Percentiles rank a stretch among this genome's conserved stretches.
phyloP scores from a whole-genome alignment of 1,284 basidiomycete species.

The Meripilus lineatus region DNA sequence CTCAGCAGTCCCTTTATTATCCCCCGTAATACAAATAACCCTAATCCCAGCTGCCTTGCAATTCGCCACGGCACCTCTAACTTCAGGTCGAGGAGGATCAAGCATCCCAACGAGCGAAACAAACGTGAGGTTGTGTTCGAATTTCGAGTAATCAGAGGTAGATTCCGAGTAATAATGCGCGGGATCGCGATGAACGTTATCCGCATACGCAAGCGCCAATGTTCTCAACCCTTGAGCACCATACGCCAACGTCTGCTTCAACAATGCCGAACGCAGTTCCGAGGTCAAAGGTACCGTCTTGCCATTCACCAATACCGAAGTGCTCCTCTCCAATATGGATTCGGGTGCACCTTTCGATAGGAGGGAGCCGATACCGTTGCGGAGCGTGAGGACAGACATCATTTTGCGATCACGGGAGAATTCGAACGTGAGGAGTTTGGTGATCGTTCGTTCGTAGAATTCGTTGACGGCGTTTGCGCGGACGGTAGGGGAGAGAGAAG shows the following conservation, averaged over 20 bases:
- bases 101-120: constrained; percentile 97
- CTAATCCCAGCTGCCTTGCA: constrained; percentile 93
- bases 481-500: constrained; percentile 48
- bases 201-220: constrained; percentile 86
- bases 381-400: constrained; percentile 83
- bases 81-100: constrained; percentile 96
- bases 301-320: constrained; percentile 65
- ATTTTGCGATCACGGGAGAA: constrained; percentile 98
- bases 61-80: constrained; percentile 80
- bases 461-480: constrained; percentile 85
- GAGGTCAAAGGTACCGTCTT: constrained; percentile 55
- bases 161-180: constrained; percentile 78
- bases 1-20: constrained; percentile 98
- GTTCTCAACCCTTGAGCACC: constrained; percentile 84
- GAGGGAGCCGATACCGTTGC: constrained; percentile 58
- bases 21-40: constrained; percentile 97
- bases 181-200: constrained; percentile 73
- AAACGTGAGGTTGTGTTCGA: constrained; percentile 90
- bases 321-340: constrained; percentile 87
- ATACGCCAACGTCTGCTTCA: constrained; percentile 68
- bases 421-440: constrained; percentile 89
- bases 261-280: constrained; percentile 56
- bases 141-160: constrained; percentile 78
- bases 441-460: constrained; percentile 69
- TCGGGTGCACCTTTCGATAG: constrained; percentile 97